Conservation (phyloP, 129 eudicot species). For the Silybum marianum region DNA sequence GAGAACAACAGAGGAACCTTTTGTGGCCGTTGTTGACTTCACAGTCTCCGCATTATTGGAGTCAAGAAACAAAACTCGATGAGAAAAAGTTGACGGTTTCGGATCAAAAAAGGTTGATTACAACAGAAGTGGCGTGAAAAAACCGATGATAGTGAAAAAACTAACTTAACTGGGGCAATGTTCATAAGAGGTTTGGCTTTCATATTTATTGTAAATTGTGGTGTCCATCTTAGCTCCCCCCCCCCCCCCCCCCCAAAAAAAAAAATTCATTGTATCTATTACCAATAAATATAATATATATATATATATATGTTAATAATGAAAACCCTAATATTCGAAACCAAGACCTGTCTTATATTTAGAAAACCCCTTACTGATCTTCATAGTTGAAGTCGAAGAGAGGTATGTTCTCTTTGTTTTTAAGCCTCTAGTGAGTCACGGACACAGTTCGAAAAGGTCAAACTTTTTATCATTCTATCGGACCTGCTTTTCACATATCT, state of each 20-base stretch:
- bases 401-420: no score
- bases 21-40: constrained; percentile 76
- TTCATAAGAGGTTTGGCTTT: constrained; percentile 32
- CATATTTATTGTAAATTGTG: constrained; percentile 33
- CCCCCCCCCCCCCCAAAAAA: no score
- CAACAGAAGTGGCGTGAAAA: constrained; percentile 50
- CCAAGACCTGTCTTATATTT: neutral
- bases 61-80: constrained; percentile 43
- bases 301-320: constrained; percentile 11
- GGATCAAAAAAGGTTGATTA: constrained; percentile 40
- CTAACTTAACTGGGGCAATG: constrained; percentile 28
- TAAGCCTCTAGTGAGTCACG: no score
- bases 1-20: constrained; percentile 46
- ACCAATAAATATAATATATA: constrained; percentile 27
- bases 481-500: no score
- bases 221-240: constrained; percentile 1
- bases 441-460: no score
- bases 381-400: no score
- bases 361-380: no score
- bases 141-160: constrained; percentile 33
- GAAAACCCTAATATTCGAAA: neutral
- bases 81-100: constrained; percentile 32
- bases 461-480: no score
- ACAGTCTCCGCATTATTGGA: constrained; percentile 76
- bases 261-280: constrained; percentile 24